Percentiles rank a stretch among this genome's conserved stretches.
Conservation (phyloP, 805 yeast species). For the Saturnispora hagleri region DNA sequence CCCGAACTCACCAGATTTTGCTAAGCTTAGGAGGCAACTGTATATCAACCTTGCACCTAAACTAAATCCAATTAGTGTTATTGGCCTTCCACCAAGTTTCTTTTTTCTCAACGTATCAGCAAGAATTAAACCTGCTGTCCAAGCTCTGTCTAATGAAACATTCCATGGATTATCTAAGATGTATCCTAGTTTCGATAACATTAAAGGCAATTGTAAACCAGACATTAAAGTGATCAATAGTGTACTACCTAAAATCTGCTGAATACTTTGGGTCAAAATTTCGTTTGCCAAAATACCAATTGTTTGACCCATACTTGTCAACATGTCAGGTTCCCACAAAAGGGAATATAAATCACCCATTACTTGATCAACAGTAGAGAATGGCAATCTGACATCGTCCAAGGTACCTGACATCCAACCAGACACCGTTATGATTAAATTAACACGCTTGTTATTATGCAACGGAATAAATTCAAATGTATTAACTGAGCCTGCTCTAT, state of each 20-base stretch:
- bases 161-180: constrained; percentile 96
- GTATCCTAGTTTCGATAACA: constrained; percentile 79
- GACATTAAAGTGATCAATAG: constrained; percentile 84
- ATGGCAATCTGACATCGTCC: constrained; percentile 95
- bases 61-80: constrained; percentile 87
- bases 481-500: constrained; percentile 83
- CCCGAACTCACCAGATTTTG: constrained; percentile 79
- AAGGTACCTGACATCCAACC: constrained; percentile 97
- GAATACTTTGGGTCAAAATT: constrained; percentile 84
- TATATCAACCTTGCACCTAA: constrained; percentile 87
- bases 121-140: constrained; percentile 86
- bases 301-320: constrained; percentile 92
- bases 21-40: constrained; percentile 80
- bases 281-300: constrained; percentile 89
- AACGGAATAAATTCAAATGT: constrained; percentile 92
- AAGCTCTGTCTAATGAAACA: constrained; percentile 92
- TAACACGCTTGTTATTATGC: constrained; percentile 83
- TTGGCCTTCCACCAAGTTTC: constrained; percentile 86
- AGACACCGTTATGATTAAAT: constrained; percentile 77
- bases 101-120: constrained; percentile 87
- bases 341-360: constrained; percentile 94
- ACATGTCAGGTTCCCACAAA: constrained; percentile 97
- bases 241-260: constrained; percentile 90
- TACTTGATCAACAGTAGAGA: constrained; percentile 92
- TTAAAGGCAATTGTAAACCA: constrained; percentile 88